Percentiles rank a stretch among this genome's conserved stretches.
phyloP scores from a whole-genome alignment of 345 rosid genomes.

The Pistacia integerrima region DNA sequence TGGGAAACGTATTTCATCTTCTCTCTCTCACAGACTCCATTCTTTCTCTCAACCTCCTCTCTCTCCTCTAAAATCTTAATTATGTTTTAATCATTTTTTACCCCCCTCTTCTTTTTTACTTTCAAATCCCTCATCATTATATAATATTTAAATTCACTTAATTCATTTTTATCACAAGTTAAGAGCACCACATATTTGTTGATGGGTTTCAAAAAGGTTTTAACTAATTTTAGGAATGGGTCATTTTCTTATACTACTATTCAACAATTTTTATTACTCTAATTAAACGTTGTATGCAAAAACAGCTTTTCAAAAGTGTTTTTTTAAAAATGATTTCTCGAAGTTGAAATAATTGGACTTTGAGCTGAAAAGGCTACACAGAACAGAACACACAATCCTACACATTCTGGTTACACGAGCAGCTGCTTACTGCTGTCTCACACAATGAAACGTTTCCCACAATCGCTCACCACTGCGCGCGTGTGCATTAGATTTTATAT shows the following conservation, averaged over 20 bases:
- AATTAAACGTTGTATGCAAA: not conserved
- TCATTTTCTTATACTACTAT: no score
- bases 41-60: no score
- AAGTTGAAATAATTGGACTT: conserved; percentile 19
- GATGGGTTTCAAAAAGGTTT: no score
- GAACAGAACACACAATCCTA: conserved; percentile 21
- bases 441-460: conserved; percentile 7
- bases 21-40: conserved; percentile 27
- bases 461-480: conserved; percentile 8
- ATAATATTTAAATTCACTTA: no score
- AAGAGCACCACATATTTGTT: no score
- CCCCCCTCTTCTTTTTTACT: not conserved
- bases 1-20: conserved; percentile 40
- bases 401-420: conserved; percentile 31
- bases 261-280: no score
- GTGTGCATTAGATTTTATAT: not conserved
- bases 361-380: conserved; percentile 22
- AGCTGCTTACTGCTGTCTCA: conserved; percentile 15
- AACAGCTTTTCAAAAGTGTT: not conserved
- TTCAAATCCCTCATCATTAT: conserved; percentile 4
- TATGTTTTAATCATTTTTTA: conserved; percentile 56
- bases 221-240: no score
- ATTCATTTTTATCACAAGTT: no score
- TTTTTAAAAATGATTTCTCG: not conserved
- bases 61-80: conserved; percentile 30